phyloP scores from a whole-genome alignment of 2,329 filamentous ascomycete genomes.

The Ceratocystis alfenasii region DNA sequence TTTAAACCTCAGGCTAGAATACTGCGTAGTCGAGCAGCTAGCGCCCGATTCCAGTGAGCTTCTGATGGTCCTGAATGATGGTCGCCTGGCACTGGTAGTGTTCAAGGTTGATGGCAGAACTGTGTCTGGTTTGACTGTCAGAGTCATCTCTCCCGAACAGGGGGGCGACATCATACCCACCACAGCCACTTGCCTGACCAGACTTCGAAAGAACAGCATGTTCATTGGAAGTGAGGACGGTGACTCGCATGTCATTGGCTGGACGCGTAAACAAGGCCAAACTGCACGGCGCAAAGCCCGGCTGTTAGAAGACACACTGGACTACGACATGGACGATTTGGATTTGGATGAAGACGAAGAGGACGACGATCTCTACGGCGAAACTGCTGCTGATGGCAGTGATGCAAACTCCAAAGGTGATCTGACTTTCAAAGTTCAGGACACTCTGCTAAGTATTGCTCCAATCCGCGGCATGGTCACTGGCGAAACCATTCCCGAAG shows the following conservation, averaged over 20 bases:
- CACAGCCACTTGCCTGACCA: conserved; percentile 56
- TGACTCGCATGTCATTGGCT: conserved; percentile 71
- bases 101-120: conserved; percentile 85
- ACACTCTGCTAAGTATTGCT: conserved; percentile 63
- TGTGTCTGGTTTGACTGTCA: conserved; percentile 73
- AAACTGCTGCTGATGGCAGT: conserved; percentile 26
- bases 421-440: conserved; percentile 64
- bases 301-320: conserved; percentile 42
- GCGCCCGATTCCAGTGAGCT: conserved; percentile 69
- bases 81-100: conserved; percentile 59
- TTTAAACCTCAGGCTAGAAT: conserved; percentile 67
- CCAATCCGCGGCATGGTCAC: conserved; percentile 66
- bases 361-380: conserved; percentile 48
- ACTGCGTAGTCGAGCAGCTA: conserved; percentile 64
- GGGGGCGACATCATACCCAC: conserved; percentile 52
- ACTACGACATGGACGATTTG: conserved; percentile 35
- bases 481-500: conserved; percentile 43
- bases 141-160: conserved; percentile 47
- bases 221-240: conserved; percentile 79
- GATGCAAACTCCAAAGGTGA: conserved; percentile 39
- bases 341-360: conserved; percentile 47
- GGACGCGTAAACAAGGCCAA: conserved; percentile 55
- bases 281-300: conserved; percentile 51
- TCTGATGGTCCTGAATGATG: conserved; percentile 67
- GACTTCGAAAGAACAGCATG: conserved; percentile 54